A percentile compares a stretch with the other conserved stretches of the same genome.
Conservation (phyloP, 345 rosid species). For the Mangifera indica region DNA sequence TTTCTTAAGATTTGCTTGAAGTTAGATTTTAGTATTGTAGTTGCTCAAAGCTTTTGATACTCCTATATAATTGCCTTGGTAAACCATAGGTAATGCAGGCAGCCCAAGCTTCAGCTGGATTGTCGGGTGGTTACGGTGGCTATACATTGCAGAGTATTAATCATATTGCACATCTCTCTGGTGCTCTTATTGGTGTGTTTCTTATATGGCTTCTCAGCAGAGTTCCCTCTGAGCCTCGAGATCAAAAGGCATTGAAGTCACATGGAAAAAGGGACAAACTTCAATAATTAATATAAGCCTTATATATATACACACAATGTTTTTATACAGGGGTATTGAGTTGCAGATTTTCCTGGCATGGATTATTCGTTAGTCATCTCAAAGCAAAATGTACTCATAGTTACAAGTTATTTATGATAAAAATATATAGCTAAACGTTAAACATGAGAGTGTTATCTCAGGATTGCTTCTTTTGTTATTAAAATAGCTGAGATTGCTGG, state of each 20-base stretch:
- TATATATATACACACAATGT: background rate
- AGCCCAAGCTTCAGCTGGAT: constrained; percentile 81
- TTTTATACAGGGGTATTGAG: constrained; percentile 1
- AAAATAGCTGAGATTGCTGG: background rate
- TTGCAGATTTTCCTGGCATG: background rate
- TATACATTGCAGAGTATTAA: constrained; percentile 69
- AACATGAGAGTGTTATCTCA: too few relatives aligned
- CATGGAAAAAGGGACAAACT: constrained; percentile 27
- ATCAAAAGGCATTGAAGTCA: constrained; percentile 27
- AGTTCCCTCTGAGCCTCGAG: constrained; percentile 54
- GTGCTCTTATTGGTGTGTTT: constrained; percentile 78
- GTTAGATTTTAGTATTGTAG: background rate
- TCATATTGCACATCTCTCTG: constrained; percentile 91
- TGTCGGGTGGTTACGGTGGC: constrained; percentile 58
- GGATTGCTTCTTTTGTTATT: background rate
- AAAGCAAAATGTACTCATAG: background rate
- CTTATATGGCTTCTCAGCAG: constrained; percentile 83
- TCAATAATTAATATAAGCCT: background rate
- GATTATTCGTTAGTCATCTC: background rate
- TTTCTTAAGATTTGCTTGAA: too few relatives aligned
- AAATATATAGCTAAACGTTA: background rate
- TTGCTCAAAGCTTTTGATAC: background rate
- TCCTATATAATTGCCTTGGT: constrained; percentile 14
- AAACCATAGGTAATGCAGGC: constrained; percentile 84
- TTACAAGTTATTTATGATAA: constrained; percentile 1